These are phyloP conservation scores for Kodamaea kakaduensis DNA, from an alignment of 805 yeast species.

Conservation along the genomic window DNA sequence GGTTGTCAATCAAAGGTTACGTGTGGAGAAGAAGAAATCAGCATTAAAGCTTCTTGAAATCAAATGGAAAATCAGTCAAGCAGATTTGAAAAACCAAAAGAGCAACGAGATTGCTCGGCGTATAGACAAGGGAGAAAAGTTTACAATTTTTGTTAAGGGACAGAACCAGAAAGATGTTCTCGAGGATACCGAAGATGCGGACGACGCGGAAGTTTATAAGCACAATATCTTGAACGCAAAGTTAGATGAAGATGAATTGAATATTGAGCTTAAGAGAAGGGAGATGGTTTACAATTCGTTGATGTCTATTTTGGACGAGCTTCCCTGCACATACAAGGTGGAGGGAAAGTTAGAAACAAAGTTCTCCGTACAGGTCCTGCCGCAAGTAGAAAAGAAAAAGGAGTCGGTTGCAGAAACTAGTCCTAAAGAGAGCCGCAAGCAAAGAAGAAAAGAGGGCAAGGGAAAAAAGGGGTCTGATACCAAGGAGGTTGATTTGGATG, in stretches of 20 bases:
- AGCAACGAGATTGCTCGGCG: conserved; percentile 45
- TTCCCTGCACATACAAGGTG: conserved; percentile 23
- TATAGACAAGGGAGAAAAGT: conserved; percentile 41
- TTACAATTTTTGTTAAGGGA: conserved; percentile 23
- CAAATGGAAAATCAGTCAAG: conserved; percentile 54
- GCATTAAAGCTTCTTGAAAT: conserved; percentile 46
- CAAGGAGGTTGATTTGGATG: conserved; percentile 35
- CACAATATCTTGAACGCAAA: conserved; percentile 4
- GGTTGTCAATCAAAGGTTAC: conserved; percentile 24
- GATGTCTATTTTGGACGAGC: conserved; percentile 26
- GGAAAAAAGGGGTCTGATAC: conserved; percentile 16
- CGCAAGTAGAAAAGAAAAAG: conserved; percentile 9
- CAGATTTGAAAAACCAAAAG: conserved; percentile 53
- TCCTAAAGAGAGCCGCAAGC: conserved; percentile 12
- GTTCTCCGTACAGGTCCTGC: conserved; percentile 20
- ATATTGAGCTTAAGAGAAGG: conserved; percentile 23
- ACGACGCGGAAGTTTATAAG: conserved; percentile 9
- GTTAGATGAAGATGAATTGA: conserved; percentile 13
- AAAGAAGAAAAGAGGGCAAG: conserved; percentile 6
- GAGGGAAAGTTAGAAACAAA: conserved; percentile 26
- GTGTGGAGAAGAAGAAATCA: conserved; percentile 34
- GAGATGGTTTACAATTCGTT: conserved; percentile 26
- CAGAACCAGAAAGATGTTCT: conserved; percentile 16
- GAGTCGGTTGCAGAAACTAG: conserved; percentile 12
- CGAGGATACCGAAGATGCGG: conserved; percentile 12